Evolutionary conservation across 805 yeast genomes (phyloP), one percentile per base, ranked within the genome.

Genomic region (Vanderwaltozyma tropicalis): DNA sequence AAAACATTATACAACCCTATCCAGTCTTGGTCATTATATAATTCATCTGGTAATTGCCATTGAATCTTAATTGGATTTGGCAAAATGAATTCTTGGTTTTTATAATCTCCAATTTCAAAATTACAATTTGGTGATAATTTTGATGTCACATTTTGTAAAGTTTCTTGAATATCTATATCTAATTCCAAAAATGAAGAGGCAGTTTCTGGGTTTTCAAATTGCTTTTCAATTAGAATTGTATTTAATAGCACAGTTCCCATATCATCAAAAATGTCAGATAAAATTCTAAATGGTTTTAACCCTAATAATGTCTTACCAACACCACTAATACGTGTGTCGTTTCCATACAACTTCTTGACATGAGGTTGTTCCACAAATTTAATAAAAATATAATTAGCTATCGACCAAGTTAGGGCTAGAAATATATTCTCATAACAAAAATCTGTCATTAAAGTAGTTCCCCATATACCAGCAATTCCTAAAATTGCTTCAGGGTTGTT

Each of bases 401-500:
- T 53, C 1, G 83, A 74, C 85, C 88, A 83, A 30, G 79, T 57
- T 47, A 73, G 64, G 0, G 80, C 73, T 35, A 81, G 48, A 38
- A 72, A 63, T 33, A 71, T 64, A 20, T 71, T 67, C 36, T 63
- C 56, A 28, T 61, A 57, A 1, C 76, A 68, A 18, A 78, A 74
- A 39, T 66, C 55, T 31, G 83, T 71, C 41, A 83, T 67, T 24
- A 80, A 61, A 0, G 76, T 74, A 4, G 68, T 49, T n/a, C 89
- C 92, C 84, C 86, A 80, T 26, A 80, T 71, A 9, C 89, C 89
- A 44, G 86, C 75, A 39, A 78, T 76, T 10, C 94, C 89, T 41
- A 81, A 68, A 13, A 83, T 59, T 45, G 85, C 78, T 53, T 82
- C 94, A 6, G 94, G 94, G 51, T 83, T 80, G 55, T 83, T 83